Base-by-base conservation (phyloP, 495 filamentous ascomycete genomes). In the Tetracladium marchalianum region DNA sequence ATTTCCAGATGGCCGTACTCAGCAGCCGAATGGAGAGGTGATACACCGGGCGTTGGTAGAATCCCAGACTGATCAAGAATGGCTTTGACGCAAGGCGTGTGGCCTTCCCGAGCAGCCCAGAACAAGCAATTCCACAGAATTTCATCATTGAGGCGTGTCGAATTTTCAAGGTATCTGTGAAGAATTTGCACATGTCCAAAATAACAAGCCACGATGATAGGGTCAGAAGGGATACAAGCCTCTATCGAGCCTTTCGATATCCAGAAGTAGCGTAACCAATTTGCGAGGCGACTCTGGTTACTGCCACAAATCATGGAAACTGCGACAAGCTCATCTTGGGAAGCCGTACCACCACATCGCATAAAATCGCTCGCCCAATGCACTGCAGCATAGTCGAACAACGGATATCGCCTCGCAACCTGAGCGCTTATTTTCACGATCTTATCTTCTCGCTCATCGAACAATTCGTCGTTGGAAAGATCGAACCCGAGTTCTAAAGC, bases 251-350 rank as follows among this genome's bases (percentile, higher is more conserved):
- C n/a, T n/a, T n/a, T n/a, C 52, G 36, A 38, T n/a, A 42, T 15
- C 44, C 34, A 43, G 38, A 44, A 54, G 37, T 48, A 58, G 9
- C 49, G 41, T 10, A 52, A 40, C 56, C 56, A 58, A 37, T 55
- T 55, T n/a, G n/a, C n/a, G n/a, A n/a, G n/a, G n/a, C n/a, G n/a
- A n/a, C n/a, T n/a, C n/a, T n/a, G n/a, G n/a, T n/a, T n/a, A n/a
- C n/a, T n/a, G n/a, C n/a, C n/a, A n/a, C n/a, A n/a, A n/a, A n/a
- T n/a, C n/a, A n/a, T n/a, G n/a, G n/a, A n/a, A n/a, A n/a, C n/a
- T n/a, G n/a, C n/a, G n/a, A n/a, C n/a, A n/a, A n/a, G n/a, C n/a
- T n/a, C n/a, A n/a, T n/a, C n/a, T n/a, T n/a, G n/a, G n/a, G n/a
- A n/a, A n/a, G n/a, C n/a, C n/a, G n/a, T n/a, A n/a, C n/a, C n/a